A percentile compares a stretch with the other conserved stretches of the same genome.
Evolutionary conservation across 2,329 filamentous ascomycete genomes (phyloP).

Genomic region (Camptophora hylomeconis): DNA sequence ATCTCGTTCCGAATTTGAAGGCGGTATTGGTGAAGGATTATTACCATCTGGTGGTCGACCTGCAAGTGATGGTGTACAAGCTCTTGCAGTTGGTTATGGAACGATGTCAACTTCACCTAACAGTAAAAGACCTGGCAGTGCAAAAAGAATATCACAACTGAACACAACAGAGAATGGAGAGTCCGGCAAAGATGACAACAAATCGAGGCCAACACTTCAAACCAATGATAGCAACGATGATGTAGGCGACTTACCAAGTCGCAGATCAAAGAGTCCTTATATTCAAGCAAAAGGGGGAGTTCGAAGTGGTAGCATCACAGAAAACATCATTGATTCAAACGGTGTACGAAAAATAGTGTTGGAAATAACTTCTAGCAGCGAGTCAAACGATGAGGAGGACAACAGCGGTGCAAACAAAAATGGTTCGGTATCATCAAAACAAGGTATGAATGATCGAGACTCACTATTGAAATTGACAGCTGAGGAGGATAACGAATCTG

Average conservation of each 20-base stretch:
- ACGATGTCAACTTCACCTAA: constrained; percentile 19
- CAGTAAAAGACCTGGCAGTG: constrained; percentile 12
- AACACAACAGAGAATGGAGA: constrained; percentile 1
- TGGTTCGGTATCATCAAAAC: no score
- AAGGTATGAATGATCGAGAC: no score
- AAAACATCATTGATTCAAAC: constrained; percentile 61
- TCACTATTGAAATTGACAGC: no score
- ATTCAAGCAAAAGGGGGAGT: constrained; percentile 37
- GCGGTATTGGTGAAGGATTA: constrained; percentile 41
- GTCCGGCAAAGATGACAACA: background rate
- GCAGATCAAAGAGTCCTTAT: constrained; percentile 19
- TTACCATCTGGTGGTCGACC: constrained; percentile 41
- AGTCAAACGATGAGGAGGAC: constrained; percentile 25
- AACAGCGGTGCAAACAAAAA: constrained; percentile 12
- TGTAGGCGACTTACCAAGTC: constrained; percentile 16
- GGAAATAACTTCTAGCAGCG: constrained; percentile 49
- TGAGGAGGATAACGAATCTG: no score
- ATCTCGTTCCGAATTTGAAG: constrained; percentile 30
- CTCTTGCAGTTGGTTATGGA: constrained; percentile 44
- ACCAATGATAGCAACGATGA: constrained; percentile 13
- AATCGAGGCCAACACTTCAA: constrained; percentile 6
- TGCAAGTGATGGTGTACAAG: constrained; percentile 54
- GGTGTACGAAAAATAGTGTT: constrained; percentile 66
- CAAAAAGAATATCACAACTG: constrained; percentile 18
- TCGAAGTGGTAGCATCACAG: constrained; percentile 64